Conservation (phyloP, 768 basidiomycete species). For the Hysterangium stoloniferum region DNA sequence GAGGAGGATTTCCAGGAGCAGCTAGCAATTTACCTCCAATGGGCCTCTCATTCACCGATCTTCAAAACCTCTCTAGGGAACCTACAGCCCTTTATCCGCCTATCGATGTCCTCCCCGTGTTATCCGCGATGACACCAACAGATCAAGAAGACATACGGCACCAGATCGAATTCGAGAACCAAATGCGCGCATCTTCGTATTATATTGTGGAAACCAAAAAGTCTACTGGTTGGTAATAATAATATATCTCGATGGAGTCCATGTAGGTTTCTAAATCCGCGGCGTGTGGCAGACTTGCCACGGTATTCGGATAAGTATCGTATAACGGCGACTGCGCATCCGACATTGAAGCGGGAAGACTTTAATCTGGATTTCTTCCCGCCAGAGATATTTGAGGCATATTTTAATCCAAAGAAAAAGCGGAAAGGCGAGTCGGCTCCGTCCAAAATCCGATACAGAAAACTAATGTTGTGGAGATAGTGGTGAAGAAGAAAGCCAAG, state of each 20-base stretch:
- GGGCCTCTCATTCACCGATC: slow-evolving; percentile 75
- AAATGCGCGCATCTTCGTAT: slow-evolving; percentile 65
- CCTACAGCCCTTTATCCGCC: slow-evolving; percentile 71
- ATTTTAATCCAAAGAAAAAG: slow-evolving; percentile 71
- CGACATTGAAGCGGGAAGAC: slow-evolving; percentile 60
- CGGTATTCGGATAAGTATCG: slow-evolving; percentile 84
- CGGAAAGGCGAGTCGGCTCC: slow-evolving; percentile 36
- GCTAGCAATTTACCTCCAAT: slow-evolving; percentile 52
- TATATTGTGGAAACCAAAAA: slow-evolving; percentile 67
- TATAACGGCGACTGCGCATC: slow-evolving; percentile 49
- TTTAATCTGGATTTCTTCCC: slow-evolving; percentile 76
- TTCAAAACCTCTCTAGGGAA: slow-evolving; percentile 70
- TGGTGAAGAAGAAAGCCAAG: slow-evolving; percentile 29
- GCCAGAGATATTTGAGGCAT: slow-evolving; percentile 61
- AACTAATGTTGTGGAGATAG: neutral
- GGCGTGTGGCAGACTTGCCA: slow-evolving; percentile 51
- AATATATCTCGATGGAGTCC: neutral
- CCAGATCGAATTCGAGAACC: slow-evolving; percentile 57
- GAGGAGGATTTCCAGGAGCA: slow-evolving; percentile 29
- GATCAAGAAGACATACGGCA: slow-evolving; percentile 60
- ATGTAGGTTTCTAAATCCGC: neutral
- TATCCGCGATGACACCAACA: slow-evolving; percentile 55
- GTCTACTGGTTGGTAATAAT: slow-evolving; percentile 40
- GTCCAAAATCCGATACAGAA: neutral
- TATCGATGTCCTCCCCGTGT: slow-evolving; percentile 54